Evolutionary conservation across 2,329 filamentous ascomycete species (phyloP), one percentile per base, ranked within the genome.

Genomic region (Diaporthe citrichinensis): DNA sequence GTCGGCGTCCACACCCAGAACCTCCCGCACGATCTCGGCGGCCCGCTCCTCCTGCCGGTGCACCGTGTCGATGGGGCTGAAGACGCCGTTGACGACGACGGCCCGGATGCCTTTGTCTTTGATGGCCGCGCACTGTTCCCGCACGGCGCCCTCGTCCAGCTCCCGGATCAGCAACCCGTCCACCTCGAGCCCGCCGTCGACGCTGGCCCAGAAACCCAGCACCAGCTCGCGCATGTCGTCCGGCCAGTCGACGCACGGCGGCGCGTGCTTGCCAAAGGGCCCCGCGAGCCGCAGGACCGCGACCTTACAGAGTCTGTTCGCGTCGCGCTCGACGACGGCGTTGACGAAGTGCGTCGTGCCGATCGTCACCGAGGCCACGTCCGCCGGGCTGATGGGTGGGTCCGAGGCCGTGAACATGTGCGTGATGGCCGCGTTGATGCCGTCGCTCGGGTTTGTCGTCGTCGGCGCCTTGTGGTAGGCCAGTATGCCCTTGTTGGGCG

Each of bases 291-390:
- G 86, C 23, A 92, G 78, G 2, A 91, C 88, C 2, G 89, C 90
- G 7, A 91, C 89, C 7, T 81, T 83, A 20, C 86, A 85, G 3
- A 91, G 81, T 2, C 88, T 85, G 1, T 84, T 79, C 10, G 83
- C 83, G 76, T 91, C 89, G 58, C 87, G 83, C 79, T 91, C 88
- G 1, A 91, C 84, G 3, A 91, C 87, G 12, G 89, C 89, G 76
- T 91, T 92, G 78, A 91, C 85, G 78, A 91, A 91, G 76, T 91
- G 89, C 0, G 90, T 91, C 1, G 87, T 89, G 71, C 88, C 88
- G 76, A 90, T 89, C 3, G 87, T 88, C 20, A 90, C 85, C 76
- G 86, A 87, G 20, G 86, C 85, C 25, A 90, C 83, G 8, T 85
- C 80, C 0, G 80, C 78, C 0, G 85, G 83, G 55, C 79, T 76